Base-by-base conservation (phyloP, 495 filamentous ascomycete species). In the Aspergillus bridgeri region DNA sequence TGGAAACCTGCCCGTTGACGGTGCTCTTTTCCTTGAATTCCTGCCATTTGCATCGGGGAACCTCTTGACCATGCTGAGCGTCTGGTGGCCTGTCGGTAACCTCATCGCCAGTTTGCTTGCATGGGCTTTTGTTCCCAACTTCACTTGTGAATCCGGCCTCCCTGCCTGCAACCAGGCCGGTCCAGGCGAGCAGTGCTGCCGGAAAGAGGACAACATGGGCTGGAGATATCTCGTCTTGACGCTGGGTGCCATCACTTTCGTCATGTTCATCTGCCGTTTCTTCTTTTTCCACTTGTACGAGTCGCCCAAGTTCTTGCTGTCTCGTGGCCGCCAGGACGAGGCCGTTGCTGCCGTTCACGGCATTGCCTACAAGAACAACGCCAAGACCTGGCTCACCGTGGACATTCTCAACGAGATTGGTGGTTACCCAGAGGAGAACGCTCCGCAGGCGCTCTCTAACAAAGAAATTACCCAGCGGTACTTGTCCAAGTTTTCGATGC, bases 301-400 rank as follows among this genome's bases (percentile, higher is more conserved):
- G 69, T 89, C 86, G 6, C 90, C 90, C 22, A 95, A 93, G 70
- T 92, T 81, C 64, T 68, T 92, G 29, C 86, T 93, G 67, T 85
- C 85, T 3, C 81, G 84, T 44, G 89, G 88, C 3, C 75, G 79
- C 20, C 87, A 92, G 60, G 80, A 81, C n/a, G 81, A 89, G 42
- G 90, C 90, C 19, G 89, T 91, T 11, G 76, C 80, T 13, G 75
- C 88, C 8, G 83, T 92, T 2, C 86, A 89, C 53, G 80, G 78
- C 8, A 79, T 83, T 19, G 81, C 81, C 2, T 75, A 81, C 65
- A 75, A 77, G 69, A 83, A 83, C 70, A 66, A 68, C 58, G 60
- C 71, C 27, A 71, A 77, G 63, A 82, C 80, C 0, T 83, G 80
- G 80, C 61, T 83, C 51, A 82, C 76, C 1, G 74, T 60, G 49